These are phyloP conservation scores for Claviceps pazoutovae DNA, from an alignment of 2,329 filamentous ascomycete species.

Conservation along the genomic window DNA sequence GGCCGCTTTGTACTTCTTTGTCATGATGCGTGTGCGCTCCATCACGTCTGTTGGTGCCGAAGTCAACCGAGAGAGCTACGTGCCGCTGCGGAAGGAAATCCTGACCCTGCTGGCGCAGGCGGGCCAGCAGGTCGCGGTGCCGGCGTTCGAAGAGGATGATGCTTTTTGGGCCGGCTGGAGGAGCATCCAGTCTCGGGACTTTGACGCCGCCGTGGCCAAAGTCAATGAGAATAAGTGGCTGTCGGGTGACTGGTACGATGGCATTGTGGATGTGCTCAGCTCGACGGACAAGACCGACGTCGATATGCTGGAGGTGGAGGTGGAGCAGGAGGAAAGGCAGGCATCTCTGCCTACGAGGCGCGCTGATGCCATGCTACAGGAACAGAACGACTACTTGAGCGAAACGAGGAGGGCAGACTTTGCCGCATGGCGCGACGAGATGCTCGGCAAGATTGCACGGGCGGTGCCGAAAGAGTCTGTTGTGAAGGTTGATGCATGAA, in stretches of 20 bases:
- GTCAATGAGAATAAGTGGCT: slow-evolving; percentile 45
- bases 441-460: slow-evolving; percentile 43
- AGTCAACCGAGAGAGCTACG: slow-evolving; percentile 30
- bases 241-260: slow-evolving; percentile 47
- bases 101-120: slow-evolving; percentile 27
- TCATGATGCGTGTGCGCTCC: slow-evolving; percentile 34
- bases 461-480: slow-evolving; percentile 13
- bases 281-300: slow-evolving; percentile 20
- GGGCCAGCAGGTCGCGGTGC: slow-evolving; percentile 25
- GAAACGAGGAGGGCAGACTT: slow-evolving; percentile 48
- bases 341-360: slow-evolving; percentile 30
- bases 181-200: slow-evolving; percentile 33
- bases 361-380: slow-evolving; percentile 61
- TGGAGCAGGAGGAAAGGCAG: slow-evolving; percentile 12
- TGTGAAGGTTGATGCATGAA: slow-evolving; percentile 23
- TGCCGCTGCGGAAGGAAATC: slow-evolving; percentile 30
- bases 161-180: slow-evolving; percentile 39
- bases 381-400: slow-evolving; percentile 57
- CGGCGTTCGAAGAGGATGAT: slow-evolving; percentile 29
- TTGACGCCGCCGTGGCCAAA: slow-evolving; percentile 47
- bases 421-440: slow-evolving; percentile 46
- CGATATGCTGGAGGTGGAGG: slow-evolving; percentile 20
- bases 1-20: slow-evolving; percentile 46
- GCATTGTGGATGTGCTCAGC: slow-evolving; percentile 40
- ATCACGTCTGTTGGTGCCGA: slow-evolving; percentile 24